phyloP scores from a whole-genome alignment of 2,329 filamentous ascomycete species.

The Thielaviopsis cerberus region DNA sequence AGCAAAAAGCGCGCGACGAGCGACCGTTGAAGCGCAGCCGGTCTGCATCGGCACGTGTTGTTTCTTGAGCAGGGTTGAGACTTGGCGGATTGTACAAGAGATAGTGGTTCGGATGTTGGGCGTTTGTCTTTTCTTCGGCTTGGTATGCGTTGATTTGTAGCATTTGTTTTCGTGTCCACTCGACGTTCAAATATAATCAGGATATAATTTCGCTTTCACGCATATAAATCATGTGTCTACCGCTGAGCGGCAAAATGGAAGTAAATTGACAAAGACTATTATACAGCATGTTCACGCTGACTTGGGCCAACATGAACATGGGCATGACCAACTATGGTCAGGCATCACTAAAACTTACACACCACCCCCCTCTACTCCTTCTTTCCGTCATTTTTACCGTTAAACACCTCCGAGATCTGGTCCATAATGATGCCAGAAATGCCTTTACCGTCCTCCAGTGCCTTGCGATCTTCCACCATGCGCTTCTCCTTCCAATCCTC shows the following conservation, averaged over 20 bases:
- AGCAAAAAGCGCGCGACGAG: slow-evolving; percentile 35
- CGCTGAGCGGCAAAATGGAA: too few species aligned
- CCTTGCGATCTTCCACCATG: slow-evolving; percentile 31
- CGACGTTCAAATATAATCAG: not conserved
- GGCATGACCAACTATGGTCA: not conserved
- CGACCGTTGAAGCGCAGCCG: slow-evolving; percentile 21
- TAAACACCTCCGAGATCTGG: slow-evolving; percentile 36
- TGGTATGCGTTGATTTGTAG: not conserved
- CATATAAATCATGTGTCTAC: too few species aligned
- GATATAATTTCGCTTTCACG: not conserved
- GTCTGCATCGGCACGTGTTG: slow-evolving; percentile 11
- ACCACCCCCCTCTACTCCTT: not conserved
- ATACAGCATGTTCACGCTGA: not conserved
- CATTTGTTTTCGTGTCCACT: not conserved
- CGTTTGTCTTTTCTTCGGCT: not conserved
- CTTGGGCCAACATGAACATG: not conserved
- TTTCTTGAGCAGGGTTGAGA: not conserved
- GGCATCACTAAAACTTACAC: not conserved
- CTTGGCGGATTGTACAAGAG: not conserved
- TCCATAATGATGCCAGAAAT: slow-evolving; percentile 37
- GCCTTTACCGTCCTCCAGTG: slow-evolving; percentile 36
- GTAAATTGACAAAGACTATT: not conserved
- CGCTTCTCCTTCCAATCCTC: slow-evolving; percentile 36
- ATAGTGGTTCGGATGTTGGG: not conserved
- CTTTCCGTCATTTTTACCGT: slow-evolving; percentile 17